These are phyloP conservation scores for Posidonia oceanica DNA, from an alignment of 116 monocot species.

Conservation along the genomic window DNA sequence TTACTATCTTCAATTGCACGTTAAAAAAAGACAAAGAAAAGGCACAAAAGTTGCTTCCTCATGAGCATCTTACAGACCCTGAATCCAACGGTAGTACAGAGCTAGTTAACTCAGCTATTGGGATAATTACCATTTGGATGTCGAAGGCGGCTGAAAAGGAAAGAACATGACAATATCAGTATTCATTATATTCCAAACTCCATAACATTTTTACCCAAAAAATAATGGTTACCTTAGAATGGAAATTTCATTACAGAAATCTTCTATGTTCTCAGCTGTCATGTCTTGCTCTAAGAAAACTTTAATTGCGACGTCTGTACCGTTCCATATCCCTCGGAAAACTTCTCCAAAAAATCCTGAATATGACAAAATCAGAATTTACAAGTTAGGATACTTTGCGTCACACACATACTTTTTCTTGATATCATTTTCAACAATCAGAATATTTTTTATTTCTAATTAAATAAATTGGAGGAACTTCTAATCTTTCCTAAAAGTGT, in stretches of 20 bases:
- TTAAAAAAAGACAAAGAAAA: too few relatives aligned
- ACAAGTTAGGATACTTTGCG: background rate
- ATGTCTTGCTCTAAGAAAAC: constrained; percentile 93
- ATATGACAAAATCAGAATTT: background rate
- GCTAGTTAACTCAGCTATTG: background rate
- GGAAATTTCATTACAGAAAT: constrained; percentile 97
- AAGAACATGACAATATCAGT: constrained; percentile 1
- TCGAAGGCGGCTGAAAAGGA: constrained; percentile 82
- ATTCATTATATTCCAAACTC: constrained; percentile 1
- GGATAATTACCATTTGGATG: constrained; percentile 91
- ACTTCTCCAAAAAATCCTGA: constrained; percentile 99
- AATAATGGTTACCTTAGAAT: constrained; percentile 59
- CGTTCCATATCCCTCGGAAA: constrained; percentile 97
- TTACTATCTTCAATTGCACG: too few relatives aligned
- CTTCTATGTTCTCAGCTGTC: constrained; percentile 93
- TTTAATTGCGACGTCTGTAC: constrained; percentile 98
- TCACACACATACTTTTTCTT: background rate
- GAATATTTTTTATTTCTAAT: too few relatives aligned
- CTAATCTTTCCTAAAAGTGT: too few relatives aligned
- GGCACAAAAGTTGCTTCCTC: too few relatives aligned
- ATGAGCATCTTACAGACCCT: too few relatives aligned
- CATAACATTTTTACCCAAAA: background rate
- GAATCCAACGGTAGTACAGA: background rate
- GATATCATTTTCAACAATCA: too few relatives aligned
- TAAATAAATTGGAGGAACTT: too few relatives aligned